Percentiles rank a stretch among this genome's conserved stretches.
phyloP scores from a whole-genome alignment of 2,329 filamentous ascomycete genomes.

The Paecilomyces sp. region DNA sequence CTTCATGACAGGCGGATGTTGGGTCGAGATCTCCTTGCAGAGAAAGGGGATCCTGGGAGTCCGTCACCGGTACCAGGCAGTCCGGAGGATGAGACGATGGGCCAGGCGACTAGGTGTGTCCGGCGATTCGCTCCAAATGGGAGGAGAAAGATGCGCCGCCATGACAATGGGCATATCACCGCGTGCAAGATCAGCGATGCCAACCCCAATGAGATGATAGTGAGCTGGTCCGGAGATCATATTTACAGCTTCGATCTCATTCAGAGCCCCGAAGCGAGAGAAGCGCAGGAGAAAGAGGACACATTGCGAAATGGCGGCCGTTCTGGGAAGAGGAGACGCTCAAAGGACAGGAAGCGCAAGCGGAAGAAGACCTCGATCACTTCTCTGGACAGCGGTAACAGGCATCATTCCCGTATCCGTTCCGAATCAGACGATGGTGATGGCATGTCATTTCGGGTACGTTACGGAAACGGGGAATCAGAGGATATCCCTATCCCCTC shows the following conservation, averaged over 20 bases:
- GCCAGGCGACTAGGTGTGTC: conserved; percentile 57
- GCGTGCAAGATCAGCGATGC: conserved; percentile 65
- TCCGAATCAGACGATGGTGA: conserved; percentile 32
- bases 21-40: conserved; percentile 50
- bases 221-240: conserved; percentile 61
- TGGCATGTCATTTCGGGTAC: conserved; percentile 48
- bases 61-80: conserved; percentile 35
- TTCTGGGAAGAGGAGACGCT: conserved; percentile 24
- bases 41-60: conserved; percentile 42
- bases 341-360: conserved; percentile 50
- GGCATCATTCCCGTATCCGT: conserved; percentile 43
- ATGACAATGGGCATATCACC: conserved; percentile 58
- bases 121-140: conserved; percentile 58
- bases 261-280: conserved; percentile 49
- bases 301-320: conserved; percentile 16
- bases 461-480: conserved; percentile 53
- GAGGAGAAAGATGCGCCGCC: conserved; percentile 38
- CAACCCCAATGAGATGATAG: conserved; percentile 60
- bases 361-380: conserved; percentile 42
- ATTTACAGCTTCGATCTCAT: conserved; percentile 62
- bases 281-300: conserved; percentile 24
- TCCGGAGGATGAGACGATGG: conserved; percentile 49
- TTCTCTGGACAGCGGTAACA: conserved; percentile 35
- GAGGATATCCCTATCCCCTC: conserved; percentile 49
- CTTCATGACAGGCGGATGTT: conserved; percentile 63